Evolutionary conservation across 225 moss, liverwort and hornwort species (phyloP).

Genomic region (Thuidium tamariscinum): DNA sequence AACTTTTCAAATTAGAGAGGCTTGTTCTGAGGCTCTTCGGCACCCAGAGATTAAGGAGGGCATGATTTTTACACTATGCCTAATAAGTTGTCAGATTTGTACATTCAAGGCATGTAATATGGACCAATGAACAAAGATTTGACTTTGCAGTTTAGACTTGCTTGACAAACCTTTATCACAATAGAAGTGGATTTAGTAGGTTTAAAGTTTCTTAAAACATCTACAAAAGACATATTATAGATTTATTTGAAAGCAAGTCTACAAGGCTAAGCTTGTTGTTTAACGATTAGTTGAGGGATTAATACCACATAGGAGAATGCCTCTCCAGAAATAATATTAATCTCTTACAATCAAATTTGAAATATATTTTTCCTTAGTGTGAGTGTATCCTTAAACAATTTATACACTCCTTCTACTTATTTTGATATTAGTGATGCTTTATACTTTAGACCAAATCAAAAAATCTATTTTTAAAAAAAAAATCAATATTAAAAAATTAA

Average conservation of each 20-base stretch:
- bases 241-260: neutral
- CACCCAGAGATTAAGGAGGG: too few species aligned
- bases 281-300: too few species aligned
- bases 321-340: neutral
- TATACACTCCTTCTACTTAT: fast-evolving
- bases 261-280: fast-evolving
- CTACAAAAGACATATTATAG: neutral
- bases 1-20: too few species aligned
- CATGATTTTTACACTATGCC: fast-evolving
- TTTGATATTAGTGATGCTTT: neutral
- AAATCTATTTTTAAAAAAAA: too few species aligned
- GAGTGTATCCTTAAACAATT: fast-evolving
- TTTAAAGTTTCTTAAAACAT: neutral
- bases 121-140: neutral
- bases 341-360: neutral
- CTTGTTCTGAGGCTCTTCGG: too few species aligned
- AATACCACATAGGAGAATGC: too few species aligned
- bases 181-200: neutral
- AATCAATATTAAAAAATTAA: too few species aligned
- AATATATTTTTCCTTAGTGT: neutral
- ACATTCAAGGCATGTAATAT: fast-evolving
- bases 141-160: neutral
- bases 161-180: too few species aligned
- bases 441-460: neutral
- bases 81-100: neutral